Evolutionary conservation across 805 yeast genomes (phyloP).

Genomic region (Metschnikowia henanensis): DNA sequence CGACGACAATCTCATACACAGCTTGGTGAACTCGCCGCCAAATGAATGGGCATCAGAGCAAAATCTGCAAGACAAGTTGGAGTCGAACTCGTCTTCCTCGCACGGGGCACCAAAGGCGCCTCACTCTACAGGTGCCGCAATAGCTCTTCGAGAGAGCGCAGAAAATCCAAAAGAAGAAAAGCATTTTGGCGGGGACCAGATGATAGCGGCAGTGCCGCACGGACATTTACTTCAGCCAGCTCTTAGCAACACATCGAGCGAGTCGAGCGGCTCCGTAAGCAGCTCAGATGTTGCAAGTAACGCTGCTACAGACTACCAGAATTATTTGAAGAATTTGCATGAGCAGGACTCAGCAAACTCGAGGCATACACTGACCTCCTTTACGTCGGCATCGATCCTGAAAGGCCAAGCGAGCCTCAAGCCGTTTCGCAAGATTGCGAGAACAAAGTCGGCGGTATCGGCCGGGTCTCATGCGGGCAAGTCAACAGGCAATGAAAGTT

Average conservation of each 20-base stretch:
- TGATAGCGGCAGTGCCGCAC: neutral
- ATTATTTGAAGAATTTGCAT: slow-evolving; percentile 18
- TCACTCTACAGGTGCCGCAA: neutral
- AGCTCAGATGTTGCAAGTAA: slow-evolving; percentile 5
- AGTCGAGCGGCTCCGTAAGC: slow-evolving; percentile 12
- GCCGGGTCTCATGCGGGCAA: slow-evolving; percentile 1
- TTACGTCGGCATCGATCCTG: slow-evolving; percentile 17
- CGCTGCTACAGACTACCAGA: slow-evolving; percentile 20
- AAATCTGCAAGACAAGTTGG: slow-evolving; percentile 12
- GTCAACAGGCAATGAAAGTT: slow-evolving; percentile 3
- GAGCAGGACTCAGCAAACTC: slow-evolving; percentile 14
- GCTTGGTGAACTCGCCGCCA: slow-evolving; percentile 15
- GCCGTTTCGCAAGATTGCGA: slow-evolving; percentile 7
- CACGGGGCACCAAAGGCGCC: slow-evolving; percentile 14
- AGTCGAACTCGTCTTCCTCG: slow-evolving; percentile 19
- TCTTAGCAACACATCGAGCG: slow-evolving; percentile 7
- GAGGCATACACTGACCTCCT: slow-evolving; percentile 18
- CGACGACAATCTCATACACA: slow-evolving; percentile 12
- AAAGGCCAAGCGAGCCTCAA: slow-evolving; percentile 16
- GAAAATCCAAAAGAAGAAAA: neutral
- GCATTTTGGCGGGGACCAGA: neutral
- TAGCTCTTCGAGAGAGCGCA: neutral
- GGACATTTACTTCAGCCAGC: slow-evolving; percentile 3
- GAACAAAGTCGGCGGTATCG: slow-evolving; percentile 6
- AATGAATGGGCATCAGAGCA: slow-evolving; percentile 16